These are phyloP conservation scores for Rhizoclosmatium sp. DNA, from an alignment of 192 early-diverging fungal genomes.

Conservation along the genomic window DNA sequence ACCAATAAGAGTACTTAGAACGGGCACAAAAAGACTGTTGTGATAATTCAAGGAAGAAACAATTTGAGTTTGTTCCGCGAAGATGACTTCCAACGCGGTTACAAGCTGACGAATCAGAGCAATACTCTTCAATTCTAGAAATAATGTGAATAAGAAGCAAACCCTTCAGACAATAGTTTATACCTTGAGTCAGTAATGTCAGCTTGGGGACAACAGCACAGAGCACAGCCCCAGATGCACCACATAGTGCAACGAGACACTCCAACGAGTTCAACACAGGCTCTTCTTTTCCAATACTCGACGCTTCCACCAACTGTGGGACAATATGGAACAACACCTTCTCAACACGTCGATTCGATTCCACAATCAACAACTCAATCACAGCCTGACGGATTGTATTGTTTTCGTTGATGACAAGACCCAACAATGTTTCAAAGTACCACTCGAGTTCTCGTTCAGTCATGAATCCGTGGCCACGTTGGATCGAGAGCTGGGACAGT, in stretches of 20 bases:
- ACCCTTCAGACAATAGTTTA: neutral
- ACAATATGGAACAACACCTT: conserved; percentile 10
- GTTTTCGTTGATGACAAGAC: conserved; percentile 78
- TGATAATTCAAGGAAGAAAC: neutral
- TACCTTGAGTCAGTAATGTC: conserved; percentile 6
- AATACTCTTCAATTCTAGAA: neutral
- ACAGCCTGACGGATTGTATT: conserved; percentile 47
- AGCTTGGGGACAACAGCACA: conserved; percentile 8
- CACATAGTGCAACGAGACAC: conserved; percentile 15
- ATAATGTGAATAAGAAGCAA: neutral
- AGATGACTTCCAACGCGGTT: conserved; percentile 26
- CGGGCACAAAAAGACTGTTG: conserved; percentile 1
- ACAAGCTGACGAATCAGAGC: neutral
- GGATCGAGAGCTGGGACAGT: conserved; percentile 53
- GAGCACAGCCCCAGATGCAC: neutral
- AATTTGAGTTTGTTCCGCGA: neutral
- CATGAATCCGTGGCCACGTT: conserved; percentile 2
- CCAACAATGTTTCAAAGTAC: conserved; percentile 51
- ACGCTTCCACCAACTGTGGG: conserved; percentile 30
- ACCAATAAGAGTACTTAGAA: conserved; percentile 1
- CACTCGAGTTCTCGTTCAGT: conserved; percentile 22
- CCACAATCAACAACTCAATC: conserved; percentile 1
- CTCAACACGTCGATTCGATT: neutral
- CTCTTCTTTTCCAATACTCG: neutral
- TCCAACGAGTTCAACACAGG: conserved; percentile 27